Base-by-base conservation (phyloP, 495 filamentous ascomycete species). In the Melanomma pulvis-pyrius region DNA sequence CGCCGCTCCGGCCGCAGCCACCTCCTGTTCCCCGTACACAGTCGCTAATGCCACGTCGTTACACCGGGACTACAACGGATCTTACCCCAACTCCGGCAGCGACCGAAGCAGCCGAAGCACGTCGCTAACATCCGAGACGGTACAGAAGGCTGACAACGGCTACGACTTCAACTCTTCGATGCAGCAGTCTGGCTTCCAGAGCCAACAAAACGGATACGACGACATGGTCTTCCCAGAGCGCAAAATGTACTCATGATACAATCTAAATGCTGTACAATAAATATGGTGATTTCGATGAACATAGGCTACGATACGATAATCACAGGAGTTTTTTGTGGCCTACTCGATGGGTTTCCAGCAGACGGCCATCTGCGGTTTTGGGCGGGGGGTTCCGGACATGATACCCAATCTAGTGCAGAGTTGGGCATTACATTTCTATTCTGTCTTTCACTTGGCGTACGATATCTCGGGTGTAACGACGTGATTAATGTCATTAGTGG, bases 201-300 rank as follows among this genome's bases (percentile, higher is more conserved):
- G 32, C n/a, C 56, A 62, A 9, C 17, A 39, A 7, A 29, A 56
- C 21, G 60, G 50, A 34, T 72, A 69, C 50, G 63, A 65, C n/a
- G 67, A 73, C 59, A 59, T 65, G 57, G 71, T 70, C 22, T 73
- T 73, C 41, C 71, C 71, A 0, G 71, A 73, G 59, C 62, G 71
- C 21, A 70, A 68, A 30, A 60, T 73, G 56, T 73, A 69, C 55
- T 73, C 30, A 69, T 24, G 26, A 50, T n/a, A 15, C 44, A 19
- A 12, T 21, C 48, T 29, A 29, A 30, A 50, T 32, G 19, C 34
- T 65, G 49, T 61, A 61, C 61, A 54, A 61, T 57, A 25, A 28
- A 49, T 39, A 50, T 19, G 39, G 34, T 26, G 58, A 8, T n/a
- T 36, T 8, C 55, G 17, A 13, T 29, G 60, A 46, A 67, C 34